Evolutionary conservation across 768 basidiomycete species (phyloP), one percentile per base, ranked within the genome.

Genomic region (Tulasnella sp.): DNA sequence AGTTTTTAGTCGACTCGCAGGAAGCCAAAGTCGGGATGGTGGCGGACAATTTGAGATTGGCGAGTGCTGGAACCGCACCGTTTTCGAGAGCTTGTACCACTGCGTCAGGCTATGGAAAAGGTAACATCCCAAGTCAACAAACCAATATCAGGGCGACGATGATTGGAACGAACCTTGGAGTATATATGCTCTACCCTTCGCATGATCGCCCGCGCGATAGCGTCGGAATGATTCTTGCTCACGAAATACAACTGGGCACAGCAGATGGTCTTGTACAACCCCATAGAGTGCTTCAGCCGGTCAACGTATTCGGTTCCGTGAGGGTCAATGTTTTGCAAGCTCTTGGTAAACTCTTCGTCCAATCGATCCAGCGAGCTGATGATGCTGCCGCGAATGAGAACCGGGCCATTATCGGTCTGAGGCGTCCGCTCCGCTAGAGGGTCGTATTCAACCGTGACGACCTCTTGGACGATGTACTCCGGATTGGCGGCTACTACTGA

Each of bases 261-360:
- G 84, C 94, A 95, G 80, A 99, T 94, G 42, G 95, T 96, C 83
- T 90, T 89, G 84, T 99, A 99, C 32, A 99, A 88, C 20, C 91
- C 91, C 82, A 95, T 94, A 86, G 99, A 98, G 83, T 99, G 96
- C 85, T 95, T 95, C 78, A 99, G 86, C 71, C 98, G 90, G 83
- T 98, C 98, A 67, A 99, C 93, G 83, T 99, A 99, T 84, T 99
- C 98, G n/a, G 93, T 95, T 2, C 98, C 96, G 83, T 99, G 98
- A 10, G 98, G 97, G 82, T 99, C 98, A 80, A 98, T 95, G 82
- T 98, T 95, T 89, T 99, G 98, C 44, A 99, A 85, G 82, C 94
- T 96, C 83, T 93, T 93, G 67, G 96, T 98, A 84, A 99, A 99
- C 85, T 99, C 98, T 81, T 99, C 98, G 83, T 99, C 98, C 70